Conservation (phyloP, 2,329 filamentous ascomycete genomes). For the Plenodomus biglobosus region DNA sequence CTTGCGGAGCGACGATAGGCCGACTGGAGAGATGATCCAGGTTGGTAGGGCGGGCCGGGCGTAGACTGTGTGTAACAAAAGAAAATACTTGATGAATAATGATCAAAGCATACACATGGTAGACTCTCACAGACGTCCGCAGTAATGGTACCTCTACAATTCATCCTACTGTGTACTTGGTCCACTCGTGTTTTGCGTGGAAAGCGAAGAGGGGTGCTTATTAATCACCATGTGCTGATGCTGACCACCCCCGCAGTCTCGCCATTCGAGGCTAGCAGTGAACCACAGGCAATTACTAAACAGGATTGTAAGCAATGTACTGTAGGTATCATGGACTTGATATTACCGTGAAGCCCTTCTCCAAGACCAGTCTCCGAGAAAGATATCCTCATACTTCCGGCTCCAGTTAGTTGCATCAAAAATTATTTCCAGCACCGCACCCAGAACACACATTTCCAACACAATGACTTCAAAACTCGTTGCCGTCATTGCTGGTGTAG, state of each 20-base stretch:
- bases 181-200: neutral
- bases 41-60: constrained; percentile 69
- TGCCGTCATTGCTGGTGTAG: constrained; percentile 70
- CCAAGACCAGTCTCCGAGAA: neutral
- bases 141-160: neutral
- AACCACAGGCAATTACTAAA: constrained; percentile 31
- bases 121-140: neutral
- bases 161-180: neutral
- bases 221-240: constrained; percentile 31
- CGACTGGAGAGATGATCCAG: constrained; percentile 81
- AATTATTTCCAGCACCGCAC: neutral
- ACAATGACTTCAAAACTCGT: constrained; percentile 57
- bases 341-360: neutral
- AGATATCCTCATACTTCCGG: neutral
- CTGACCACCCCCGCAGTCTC: constrained; percentile 22
- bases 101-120: constrained; percentile 6
- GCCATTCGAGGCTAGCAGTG: constrained; percentile 23
- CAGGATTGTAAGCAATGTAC: constrained; percentile 4
- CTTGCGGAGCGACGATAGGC: constrained; percentile 73
- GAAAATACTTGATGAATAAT: constrained; percentile 4
- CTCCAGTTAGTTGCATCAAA: too few species aligned
- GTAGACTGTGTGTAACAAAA: constrained; percentile 6
- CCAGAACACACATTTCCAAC: neutral
- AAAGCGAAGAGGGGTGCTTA: constrained; percentile 15
- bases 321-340: neutral